Conservation (phyloP, 352 stramenopile species). For the Globisporangium cederbergense region DNA sequence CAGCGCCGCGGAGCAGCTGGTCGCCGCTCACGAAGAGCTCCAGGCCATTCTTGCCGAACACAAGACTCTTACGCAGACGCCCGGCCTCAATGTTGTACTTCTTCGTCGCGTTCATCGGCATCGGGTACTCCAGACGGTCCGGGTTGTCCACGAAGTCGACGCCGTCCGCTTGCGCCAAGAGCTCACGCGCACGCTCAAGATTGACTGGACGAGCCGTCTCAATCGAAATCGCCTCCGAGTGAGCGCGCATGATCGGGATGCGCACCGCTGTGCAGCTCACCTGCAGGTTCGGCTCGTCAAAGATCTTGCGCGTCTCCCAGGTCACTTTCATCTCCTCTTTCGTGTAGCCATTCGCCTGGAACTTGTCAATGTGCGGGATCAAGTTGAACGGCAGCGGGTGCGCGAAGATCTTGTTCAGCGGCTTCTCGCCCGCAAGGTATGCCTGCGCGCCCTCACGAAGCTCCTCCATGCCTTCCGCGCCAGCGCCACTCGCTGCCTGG, state of each 20-base stretch:
- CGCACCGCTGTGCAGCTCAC: slow-evolving; percentile 94
- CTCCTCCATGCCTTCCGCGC: slow-evolving; percentile 94
- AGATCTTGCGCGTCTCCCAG: slow-evolving; percentile 99
- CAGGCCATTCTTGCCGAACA: slow-evolving; percentile 95
- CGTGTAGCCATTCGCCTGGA: slow-evolving; percentile 98
- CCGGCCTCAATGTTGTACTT: slow-evolving; percentile 98
- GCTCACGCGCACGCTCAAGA: slow-evolving; percentile 73
- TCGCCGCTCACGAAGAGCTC: slow-evolving; percentile 98
- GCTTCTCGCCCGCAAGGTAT: slow-evolving; percentile 66
- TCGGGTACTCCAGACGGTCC: slow-evolving; percentile 89
- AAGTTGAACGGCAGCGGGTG: slow-evolving; percentile 98
- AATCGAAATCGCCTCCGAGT: slow-evolving; percentile 96
- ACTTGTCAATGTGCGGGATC: slow-evolving; percentile 99
- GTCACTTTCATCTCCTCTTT: slow-evolving; percentile 99
- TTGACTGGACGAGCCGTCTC: slow-evolving; percentile 91
- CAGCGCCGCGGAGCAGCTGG: slow-evolving; percentile 95
- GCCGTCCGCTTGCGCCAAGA: slow-evolving; percentile 86
- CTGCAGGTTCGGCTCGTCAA: slow-evolving; percentile 76
- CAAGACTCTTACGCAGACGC: slow-evolving; percentile 90
- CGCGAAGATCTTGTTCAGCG: slow-evolving; percentile 93
- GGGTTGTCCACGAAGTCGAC: slow-evolving; percentile 94
- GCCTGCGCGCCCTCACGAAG: slow-evolving; percentile 87
- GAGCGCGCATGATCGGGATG: slow-evolving; percentile 95
- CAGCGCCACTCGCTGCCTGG: slow-evolving; percentile 91
- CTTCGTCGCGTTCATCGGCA: slow-evolving; percentile 96